These are phyloP conservation scores for Skeletonema costatum DNA, from an alignment of 108 stramenopile genomes.

Conservation along the genomic window DNA sequence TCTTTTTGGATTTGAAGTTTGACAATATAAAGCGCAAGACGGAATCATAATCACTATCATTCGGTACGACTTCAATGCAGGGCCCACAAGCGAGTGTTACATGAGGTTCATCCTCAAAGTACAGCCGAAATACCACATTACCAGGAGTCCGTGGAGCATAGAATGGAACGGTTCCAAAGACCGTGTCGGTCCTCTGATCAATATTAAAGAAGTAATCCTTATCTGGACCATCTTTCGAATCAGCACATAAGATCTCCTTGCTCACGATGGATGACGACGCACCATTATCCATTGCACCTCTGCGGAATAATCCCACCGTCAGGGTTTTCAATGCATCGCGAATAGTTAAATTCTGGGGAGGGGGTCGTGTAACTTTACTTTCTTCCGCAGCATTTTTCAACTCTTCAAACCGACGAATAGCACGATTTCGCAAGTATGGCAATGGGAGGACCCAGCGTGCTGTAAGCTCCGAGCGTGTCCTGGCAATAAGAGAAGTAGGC, in stretches of 20 bases:
- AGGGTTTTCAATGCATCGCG: slow-evolving; percentile 65
- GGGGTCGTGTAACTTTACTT: neutral
- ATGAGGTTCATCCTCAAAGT: slow-evolving; percentile 75
- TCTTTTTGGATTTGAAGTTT: slow-evolving; percentile 87
- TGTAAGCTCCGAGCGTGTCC: slow-evolving; percentile 71
- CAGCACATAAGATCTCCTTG: slow-evolving; percentile 59
- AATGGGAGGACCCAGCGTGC: slow-evolving; percentile 85
- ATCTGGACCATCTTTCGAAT: slow-evolving; percentile 24
- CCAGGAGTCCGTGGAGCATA: slow-evolving; percentile 87
- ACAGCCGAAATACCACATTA: slow-evolving; percentile 87
- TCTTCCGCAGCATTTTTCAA: neutral
- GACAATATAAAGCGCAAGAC: slow-evolving; percentile 84
- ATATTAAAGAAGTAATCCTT: slow-evolving; percentile 65
- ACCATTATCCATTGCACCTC: slow-evolving; percentile 81
- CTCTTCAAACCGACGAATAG: slow-evolving; percentile 31
- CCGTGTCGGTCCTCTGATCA: slow-evolving; percentile 49
- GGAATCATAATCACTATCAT: slow-evolving; percentile 67
- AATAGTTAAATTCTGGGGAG: slow-evolving; percentile 51
- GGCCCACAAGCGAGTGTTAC: slow-evolving; percentile 83
- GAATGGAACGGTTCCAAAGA: slow-evolving; percentile 83
- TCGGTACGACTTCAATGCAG: slow-evolving; percentile 60
- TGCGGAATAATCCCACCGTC: slow-evolving; percentile 83
- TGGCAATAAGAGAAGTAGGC: slow-evolving; percentile 45
- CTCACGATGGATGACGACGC: slow-evolving; percentile 74
- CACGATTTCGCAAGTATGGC: slow-evolving; percentile 60